phyloP scores from a whole-genome alignment of 169 alveolate genomes.

The Cryptosporidium tyzzeri region DNA sequence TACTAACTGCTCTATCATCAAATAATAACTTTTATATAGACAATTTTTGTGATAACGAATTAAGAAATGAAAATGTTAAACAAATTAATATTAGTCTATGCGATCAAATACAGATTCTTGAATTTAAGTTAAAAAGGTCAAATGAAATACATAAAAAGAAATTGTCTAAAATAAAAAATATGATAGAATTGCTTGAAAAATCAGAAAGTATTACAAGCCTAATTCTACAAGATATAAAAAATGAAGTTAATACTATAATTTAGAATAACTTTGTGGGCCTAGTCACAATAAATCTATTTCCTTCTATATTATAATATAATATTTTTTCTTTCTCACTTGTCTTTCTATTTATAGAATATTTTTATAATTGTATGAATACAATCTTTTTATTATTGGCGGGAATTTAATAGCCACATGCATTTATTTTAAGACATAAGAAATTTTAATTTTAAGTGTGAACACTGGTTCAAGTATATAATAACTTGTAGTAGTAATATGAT shows the following conservation, averaged over 20 bases:
- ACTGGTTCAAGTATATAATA: neutral
- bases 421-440: conserved; percentile 2
- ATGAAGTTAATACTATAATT: neutral
- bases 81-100: conserved; percentile 29
- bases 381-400: conserved; percentile 36
- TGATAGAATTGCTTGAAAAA: conserved; percentile 27
- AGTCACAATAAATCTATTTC: neutral
- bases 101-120: conserved; percentile 55
- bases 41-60: conserved; percentile 5
- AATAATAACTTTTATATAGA: neutral
- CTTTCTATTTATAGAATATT: neutral
- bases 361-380: neutral
- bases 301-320: neutral
- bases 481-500: neutral
- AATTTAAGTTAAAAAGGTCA: conserved; percentile 37
- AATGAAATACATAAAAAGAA: conserved; percentile 17
- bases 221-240: conserved; percentile 3
- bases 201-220: neutral
- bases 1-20: neutral
- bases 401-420: conserved; percentile 26
- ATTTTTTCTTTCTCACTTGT: neutral
- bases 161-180: neutral
- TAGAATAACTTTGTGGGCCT: neutral
- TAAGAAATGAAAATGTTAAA: conserved; percentile 17
- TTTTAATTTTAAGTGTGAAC: neutral